Evolutionary conservation across 2,329 filamentous ascomycete species (phyloP), one percentile per base, ranked within the genome.

Genomic region (Colletotrichum eleusines): DNA sequence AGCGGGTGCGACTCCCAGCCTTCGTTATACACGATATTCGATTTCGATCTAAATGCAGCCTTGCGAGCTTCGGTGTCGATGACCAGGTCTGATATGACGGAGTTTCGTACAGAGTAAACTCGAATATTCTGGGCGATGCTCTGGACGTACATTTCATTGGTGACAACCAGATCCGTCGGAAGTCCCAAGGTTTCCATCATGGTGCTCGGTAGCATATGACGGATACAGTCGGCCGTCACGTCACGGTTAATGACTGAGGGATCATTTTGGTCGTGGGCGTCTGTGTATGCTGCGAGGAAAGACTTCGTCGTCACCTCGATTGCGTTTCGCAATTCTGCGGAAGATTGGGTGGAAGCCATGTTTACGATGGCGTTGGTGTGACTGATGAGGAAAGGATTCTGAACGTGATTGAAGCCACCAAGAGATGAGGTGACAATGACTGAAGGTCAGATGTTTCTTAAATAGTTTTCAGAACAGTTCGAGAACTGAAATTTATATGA

Each of bases 211-310:
- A 71, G 54, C 5, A 71, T 7, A 28, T 64, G 42, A 14, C 69
- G 64, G 18, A 23, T 64, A 54, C 69, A 71, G 46, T 71, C 63
- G 7, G 38, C 8, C 7, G 59, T 68, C 16, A 68, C 64, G 20
- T 68, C 59, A 31, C 64, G 69, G 48, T 71, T 68, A 46, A 71
- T 71, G 38, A 71, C 20, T 9, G 64, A 63, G 23, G 54, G 38
- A 23, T 71, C 69, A 20, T 63, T 28, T 3, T 68, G 58, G 18
- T 8, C 9, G 4, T n/a, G 8, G 18, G 16, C 44, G 2, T 68
- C 64, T 55, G 57, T 53, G 46, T 51, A 71, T 3, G 64, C 38
- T 23, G 59, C 33, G 18, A 71, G 38, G 33, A 68, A 71, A 26
- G 64, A 18, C 18, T 26, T 26, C 23, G 48, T n/a, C 0, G 69